Conservation (phyloP, 2,329 filamentous ascomycete genomes). For the Botrytis deweyae region DNA sequence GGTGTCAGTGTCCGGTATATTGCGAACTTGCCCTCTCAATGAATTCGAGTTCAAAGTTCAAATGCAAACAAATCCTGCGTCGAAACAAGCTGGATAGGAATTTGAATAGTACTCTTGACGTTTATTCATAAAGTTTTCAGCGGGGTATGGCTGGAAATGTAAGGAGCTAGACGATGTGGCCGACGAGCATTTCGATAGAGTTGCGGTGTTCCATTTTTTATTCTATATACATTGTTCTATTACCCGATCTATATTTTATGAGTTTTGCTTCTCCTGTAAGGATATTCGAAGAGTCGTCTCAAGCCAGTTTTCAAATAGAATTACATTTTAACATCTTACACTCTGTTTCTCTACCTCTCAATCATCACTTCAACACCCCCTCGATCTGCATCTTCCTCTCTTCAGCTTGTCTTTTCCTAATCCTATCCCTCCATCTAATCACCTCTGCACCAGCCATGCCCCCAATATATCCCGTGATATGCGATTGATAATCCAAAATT, state of each 20-base stretch:
- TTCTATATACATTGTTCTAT: neutral
- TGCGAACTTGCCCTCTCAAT: neutral
- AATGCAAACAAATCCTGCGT: neutral
- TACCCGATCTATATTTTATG: neutral
- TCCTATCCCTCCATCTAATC: conserved; percentile 30
- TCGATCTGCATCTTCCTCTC: conserved; percentile 31
- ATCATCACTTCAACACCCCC: conserved; percentile 18
- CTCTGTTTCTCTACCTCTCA: too few relatives aligned
- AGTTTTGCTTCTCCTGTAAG: neutral
- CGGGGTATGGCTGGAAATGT: neutral
- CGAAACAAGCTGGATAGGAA: neutral
- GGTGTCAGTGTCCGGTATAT: neutral
- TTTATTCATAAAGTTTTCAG: neutral
- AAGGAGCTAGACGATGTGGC: neutral
- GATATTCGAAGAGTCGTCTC: neutral
- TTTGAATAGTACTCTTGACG: neutral
- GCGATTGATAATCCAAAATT: conserved; percentile 42
- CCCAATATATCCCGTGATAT: conserved; percentile 41
- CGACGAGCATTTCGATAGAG: neutral
- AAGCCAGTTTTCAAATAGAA: neutral
- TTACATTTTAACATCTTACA: neutral
- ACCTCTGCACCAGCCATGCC: conserved; percentile 36
- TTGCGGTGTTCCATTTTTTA: neutral
- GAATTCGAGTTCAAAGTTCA: neutral
- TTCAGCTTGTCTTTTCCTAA: conserved; percentile 31